Conservation (phyloP, 371 early-diverging fungal genomes). For the Amoeboaphelidium protococcarum region DNA sequence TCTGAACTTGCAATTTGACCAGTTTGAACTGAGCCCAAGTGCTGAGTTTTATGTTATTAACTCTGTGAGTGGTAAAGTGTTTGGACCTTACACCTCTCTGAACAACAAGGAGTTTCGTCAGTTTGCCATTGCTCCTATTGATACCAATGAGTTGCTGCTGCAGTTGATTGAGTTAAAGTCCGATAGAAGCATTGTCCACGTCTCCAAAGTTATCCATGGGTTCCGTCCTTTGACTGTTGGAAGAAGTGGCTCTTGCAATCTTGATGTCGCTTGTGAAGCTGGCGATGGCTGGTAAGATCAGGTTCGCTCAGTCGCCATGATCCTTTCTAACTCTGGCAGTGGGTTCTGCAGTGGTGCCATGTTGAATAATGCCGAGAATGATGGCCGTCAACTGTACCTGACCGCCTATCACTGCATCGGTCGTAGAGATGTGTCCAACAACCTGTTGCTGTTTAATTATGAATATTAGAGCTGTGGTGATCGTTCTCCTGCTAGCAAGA, state of each 20-base stretch:
- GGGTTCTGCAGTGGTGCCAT: conserved; percentile 21
- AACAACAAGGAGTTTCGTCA: conserved; percentile 12
- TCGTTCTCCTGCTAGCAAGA: conserved; percentile 7
- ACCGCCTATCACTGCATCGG: conserved; percentile 20
- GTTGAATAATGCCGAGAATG: conserved; percentile 17
- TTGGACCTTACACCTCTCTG: conserved; percentile 1
- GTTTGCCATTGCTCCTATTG: conserved; percentile 14
- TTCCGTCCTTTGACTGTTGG: conserved; percentile 9
- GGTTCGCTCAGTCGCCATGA: conserved; percentile 18
- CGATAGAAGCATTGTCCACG: no score
- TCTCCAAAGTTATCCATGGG: conserved; percentile 15
- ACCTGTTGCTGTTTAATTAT: conserved; percentile 22
- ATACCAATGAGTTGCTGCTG: conserved; percentile 7
- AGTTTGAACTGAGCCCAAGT: conserved; percentile 11
- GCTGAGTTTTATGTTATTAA: conserved; percentile 14
- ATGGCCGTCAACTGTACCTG: conserved; percentile 19
- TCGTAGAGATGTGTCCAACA: conserved; percentile 9
- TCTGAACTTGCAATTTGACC: conserved; percentile 17
- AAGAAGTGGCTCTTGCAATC: conserved; percentile 18
- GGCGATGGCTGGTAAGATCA: conserved; percentile 11
- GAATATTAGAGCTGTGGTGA: conserved; percentile 7
- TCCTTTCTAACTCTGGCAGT: conserved; percentile 17
- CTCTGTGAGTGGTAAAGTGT: neutral
- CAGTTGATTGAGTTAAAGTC: conserved; percentile 1
- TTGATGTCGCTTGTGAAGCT: conserved; percentile 16